Evolutionary conservation across 495 filamentous ascomycete species (phyloP), one percentile per base, ranked within the genome.

Genomic region (Penicillium cataractarum): DNA sequence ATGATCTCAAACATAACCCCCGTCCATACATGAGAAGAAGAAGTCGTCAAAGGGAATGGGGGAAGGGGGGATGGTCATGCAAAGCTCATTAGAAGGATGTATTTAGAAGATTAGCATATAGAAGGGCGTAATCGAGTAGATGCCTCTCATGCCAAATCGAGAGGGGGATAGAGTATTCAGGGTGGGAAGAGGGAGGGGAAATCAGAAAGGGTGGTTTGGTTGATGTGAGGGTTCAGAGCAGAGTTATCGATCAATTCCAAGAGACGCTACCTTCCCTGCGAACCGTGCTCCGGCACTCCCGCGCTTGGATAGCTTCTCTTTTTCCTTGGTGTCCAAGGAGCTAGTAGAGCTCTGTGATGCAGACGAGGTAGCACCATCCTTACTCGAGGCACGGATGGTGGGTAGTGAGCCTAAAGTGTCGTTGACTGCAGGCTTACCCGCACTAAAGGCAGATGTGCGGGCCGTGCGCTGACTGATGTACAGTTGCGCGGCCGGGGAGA

Each of bases 391-490:
- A 39, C 74, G 71, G 29, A 85, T 80, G 19, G 76, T 78, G 5
- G 82, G 82, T 15, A 84, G 68, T 3, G 80, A 78, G 10, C 79
- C 76, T 0, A 83, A 60, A 1, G 74, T 81, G 59, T 84, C 82
- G 37, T 46, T 68, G 1, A 65, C 64, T 3, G 65, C 58, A 27
- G 68, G 37, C 63, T 67, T 78, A 4, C 70, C 70, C 19, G 56
- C 35, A 27, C 55, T 65, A 49, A 78, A 78, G 0, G 62, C 71
- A n/a, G 72, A 60, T 9, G 67, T 51, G 22, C 73, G 65, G 13
- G 84, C 84, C 24, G 84, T 87, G 68, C 96, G 96, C 71, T 91
- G 86, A 57, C 93, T 92, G 50, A 98, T 77, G 67, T 98, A 99
- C 32, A 90, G 71, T 66, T 89, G 86, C 2, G 94, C 96, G 22